These are phyloP conservation scores for Calonectria hawksworthii DNA, from an alignment of 2,329 filamentous ascomycete species.

Conservation along the genomic window DNA sequence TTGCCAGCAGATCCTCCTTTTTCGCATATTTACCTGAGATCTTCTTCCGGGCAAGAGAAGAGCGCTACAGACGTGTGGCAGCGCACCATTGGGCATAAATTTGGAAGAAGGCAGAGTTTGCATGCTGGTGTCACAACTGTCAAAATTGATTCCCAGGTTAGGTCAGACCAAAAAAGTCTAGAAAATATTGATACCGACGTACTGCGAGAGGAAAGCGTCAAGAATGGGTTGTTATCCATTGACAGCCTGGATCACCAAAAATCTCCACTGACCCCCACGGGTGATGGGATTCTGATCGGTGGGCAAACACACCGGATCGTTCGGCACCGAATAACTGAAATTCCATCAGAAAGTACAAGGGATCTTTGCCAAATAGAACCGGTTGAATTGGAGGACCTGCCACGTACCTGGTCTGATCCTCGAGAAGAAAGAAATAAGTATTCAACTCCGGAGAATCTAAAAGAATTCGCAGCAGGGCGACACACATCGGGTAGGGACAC, in stretches of 20 bases:
- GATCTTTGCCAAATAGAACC: neutral
- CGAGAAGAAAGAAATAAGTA: conserved; percentile 46
- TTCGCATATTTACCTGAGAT: conserved; percentile 24
- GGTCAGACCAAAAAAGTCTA: conserved; percentile 9
- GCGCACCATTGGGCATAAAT: conserved; percentile 44
- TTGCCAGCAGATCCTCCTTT: conserved; percentile 28
- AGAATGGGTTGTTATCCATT: conserved; percentile 13
- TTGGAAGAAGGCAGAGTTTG: conserved; percentile 32
- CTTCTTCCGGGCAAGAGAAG: conserved; percentile 31
- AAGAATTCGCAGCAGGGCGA: conserved; percentile 48
- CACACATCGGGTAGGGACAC: conserved; percentile 36
- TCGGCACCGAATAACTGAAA: conserved; percentile 38
- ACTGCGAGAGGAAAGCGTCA: conserved; percentile 10
- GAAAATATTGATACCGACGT: neutral
- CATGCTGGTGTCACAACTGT: conserved; percentile 22
- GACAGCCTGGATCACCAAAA: conserved; percentile 11
- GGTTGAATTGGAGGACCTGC: conserved; percentile 35
- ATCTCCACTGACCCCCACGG: conserved; percentile 30
- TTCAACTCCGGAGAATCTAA: conserved; percentile 37
- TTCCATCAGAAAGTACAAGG: conserved; percentile 24
- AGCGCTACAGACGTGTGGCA: conserved; percentile 47
- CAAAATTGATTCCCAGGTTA: conserved; percentile 8
- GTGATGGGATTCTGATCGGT: conserved; percentile 28
- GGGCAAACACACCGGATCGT: conserved; percentile 35
- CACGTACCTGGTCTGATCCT: conserved; percentile 51